These are phyloP conservation scores for Phialophora expanda DNA, from an alignment of 2,329 filamentous ascomycete genomes.

Conservation along the genomic window DNA sequence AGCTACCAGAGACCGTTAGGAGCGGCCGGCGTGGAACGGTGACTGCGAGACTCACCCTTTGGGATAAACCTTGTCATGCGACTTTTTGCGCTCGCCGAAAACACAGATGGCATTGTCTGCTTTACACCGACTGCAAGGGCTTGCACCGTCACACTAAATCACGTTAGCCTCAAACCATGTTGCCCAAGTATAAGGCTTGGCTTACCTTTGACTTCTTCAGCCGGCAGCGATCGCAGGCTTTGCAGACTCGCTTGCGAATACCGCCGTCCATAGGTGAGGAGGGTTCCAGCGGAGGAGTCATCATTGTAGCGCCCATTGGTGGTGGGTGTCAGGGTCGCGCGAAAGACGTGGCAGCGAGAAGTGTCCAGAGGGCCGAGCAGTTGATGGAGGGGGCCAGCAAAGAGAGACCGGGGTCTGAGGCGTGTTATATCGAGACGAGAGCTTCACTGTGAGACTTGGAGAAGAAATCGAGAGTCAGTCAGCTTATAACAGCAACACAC, in stretches of 20 bases:
- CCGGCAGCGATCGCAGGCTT: slow-evolving; percentile 69
- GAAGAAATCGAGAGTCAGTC: slow-evolving; percentile 8
- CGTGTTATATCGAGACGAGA: slow-evolving; percentile 10
- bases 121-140: slow-evolving; percentile 66
- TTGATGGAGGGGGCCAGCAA: background rate
- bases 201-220: slow-evolving; percentile 69
- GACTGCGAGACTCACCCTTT: slow-evolving; percentile 59
- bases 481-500: slow-evolving; percentile 25
- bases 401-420: slow-evolving; percentile 4
- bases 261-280: slow-evolving; percentile 38
- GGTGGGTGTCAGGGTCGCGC: background rate
- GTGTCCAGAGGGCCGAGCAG: background rate
- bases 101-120: slow-evolving; percentile 69
- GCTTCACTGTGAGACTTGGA: background rate
- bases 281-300: slow-evolving; percentile 39
- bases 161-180: slow-evolving; percentile 7
- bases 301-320: slow-evolving; percentile 34
- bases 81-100: slow-evolving; percentile 69
- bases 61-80: slow-evolving; percentile 70
- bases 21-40: background rate
- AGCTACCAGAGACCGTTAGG: slow-evolving; percentile 48
- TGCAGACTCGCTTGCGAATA: slow-evolving; percentile 66
- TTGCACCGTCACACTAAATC: slow-evolving; percentile 63
- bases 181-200: slow-evolving; percentile 10
- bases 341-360: background rate